A percentile compares a stretch with the other conserved stretches of the same genome.
Conservation (phyloP, 2,329 filamentous ascomycete species). For the Alternaria angustiovoidea region DNA sequence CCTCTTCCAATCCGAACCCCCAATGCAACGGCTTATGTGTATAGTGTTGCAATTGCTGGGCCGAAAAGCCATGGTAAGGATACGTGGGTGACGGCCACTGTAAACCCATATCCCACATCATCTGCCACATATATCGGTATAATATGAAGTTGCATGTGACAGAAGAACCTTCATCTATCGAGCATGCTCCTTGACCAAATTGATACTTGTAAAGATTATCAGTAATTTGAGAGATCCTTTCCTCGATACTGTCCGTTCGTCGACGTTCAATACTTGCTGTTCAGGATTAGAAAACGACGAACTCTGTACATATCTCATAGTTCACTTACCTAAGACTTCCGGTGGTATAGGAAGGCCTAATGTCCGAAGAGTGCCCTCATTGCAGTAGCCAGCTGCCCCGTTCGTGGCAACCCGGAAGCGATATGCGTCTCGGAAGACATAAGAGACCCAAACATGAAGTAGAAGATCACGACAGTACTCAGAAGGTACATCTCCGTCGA, state of each 20-base stretch:
- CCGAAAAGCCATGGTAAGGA: too few species aligned
- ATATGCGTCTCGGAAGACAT: not conserved
- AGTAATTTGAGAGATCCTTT: not conserved
- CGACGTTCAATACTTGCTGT: not conserved
- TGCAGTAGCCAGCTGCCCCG: not conserved
- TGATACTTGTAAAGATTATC: not conserved
- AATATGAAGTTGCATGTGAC: not conserved
- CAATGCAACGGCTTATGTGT: too few species aligned
- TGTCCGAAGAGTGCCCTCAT: not conserved
- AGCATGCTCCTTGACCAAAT: not conserved
- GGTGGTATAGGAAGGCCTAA: not conserved
- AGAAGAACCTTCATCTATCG: not conserved
- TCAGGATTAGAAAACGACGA: not conserved
- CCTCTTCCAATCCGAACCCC: too few species aligned
- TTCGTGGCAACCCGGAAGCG: too few species aligned
- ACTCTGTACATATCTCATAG: not conserved
- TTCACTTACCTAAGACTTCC: not conserved
- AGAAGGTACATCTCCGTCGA: not conserved
- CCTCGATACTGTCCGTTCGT: not conserved
- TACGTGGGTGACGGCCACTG: too few species aligned
- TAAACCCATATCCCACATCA: too few species aligned
- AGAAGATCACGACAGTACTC: not conserved
- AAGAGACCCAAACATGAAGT: not conserved
- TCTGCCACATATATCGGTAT: too few species aligned
- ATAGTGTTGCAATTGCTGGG: too few species aligned